Percentiles rank a stretch among this genome's conserved stretches.
Conservation (phyloP, 2,329 filamentous ascomycete genomes). For the Graphilbum fragrans region DNA sequence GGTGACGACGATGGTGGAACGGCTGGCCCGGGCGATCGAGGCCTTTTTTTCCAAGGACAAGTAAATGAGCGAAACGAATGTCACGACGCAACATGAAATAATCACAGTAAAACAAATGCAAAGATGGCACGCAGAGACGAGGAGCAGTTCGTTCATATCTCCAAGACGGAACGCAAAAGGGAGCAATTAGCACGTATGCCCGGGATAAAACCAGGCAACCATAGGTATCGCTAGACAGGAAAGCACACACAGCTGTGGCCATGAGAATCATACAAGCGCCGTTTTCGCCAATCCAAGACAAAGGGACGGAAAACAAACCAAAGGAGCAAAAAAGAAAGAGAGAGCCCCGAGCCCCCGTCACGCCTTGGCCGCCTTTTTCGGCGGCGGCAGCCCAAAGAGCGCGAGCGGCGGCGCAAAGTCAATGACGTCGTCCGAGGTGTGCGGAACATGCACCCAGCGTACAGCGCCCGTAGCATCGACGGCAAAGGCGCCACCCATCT, state of each 20-base stretch:
- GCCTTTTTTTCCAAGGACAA: too few species aligned
- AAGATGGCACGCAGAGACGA: too few species aligned
- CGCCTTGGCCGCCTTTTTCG: background rate
- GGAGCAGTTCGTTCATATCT: too few species aligned
- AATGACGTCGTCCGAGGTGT: conserved; percentile 38
- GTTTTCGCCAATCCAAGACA: background rate
- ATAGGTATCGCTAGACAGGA: too few species aligned
- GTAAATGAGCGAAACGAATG: background rate
- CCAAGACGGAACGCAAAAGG: too few species aligned
- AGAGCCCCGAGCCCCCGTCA: background rate
- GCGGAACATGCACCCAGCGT: conserved; percentile 35
- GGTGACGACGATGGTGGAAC: conserved; percentile 40
- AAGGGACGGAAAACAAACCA: background rate
- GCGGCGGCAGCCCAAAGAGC: conserved; percentile 5
- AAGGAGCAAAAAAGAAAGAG: background rate
- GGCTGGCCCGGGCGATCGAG: conserved; percentile 33
- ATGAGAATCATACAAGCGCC: too few species aligned
- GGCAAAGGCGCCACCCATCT: conserved; percentile 54
- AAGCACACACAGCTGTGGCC: too few species aligned
- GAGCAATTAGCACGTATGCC: too few species aligned
- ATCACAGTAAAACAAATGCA: too few species aligned
- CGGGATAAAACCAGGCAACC: too few species aligned
- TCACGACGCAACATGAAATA: too few species aligned
- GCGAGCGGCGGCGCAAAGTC: conserved; percentile 28
- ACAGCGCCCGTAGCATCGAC: conserved; percentile 40